Evolutionary conservation across 805 yeast genomes (phyloP), one percentile per base, ranked within the genome.

Genomic region (Wickerhamomyces bovis): DNA sequence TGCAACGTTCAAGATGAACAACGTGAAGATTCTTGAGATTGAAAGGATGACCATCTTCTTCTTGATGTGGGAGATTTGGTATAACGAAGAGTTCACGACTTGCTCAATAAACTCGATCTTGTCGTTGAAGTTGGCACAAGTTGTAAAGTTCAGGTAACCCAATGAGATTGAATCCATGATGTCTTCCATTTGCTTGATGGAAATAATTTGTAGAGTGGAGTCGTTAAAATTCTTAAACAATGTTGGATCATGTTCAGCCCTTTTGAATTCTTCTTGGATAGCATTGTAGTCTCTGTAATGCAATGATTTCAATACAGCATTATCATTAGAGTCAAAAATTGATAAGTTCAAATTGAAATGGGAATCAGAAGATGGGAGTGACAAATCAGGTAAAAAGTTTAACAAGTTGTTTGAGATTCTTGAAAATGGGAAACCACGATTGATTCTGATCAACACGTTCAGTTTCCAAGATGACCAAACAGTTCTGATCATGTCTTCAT

Each of bases 391-490:
- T 3, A 71, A 68, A 44, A 69, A 63, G 20, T 52, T 50, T 39
- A 69, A 47, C 26, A 58, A 20, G 16, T 50, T 45, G 9, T 50
- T 49, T 12, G 56, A 44, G 6, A 49, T 26, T 25, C 45, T 43
- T 6, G 50, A 46, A 47, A 62, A 69, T n/a, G 74, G 73, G 42
- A 56, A 57, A 1, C 72, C 73, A 50, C 62, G 54, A 51, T 63
- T 61, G 22, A 66, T 46, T 49, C 73, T 58, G 22, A 66, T 46
- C 45, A 60, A 66, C 12, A 61, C 63, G 44, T 64, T 63, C 42
- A 65, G 52, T 47, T 63, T 66, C 68, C 69, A 72, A 7, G 65
- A 59, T 6, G 64, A 62, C 76, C 76, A 72, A 12, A 70, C 49
- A 3, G 64, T 51, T 48, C 74, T 54, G 9, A 66, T 44, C 35